Conservation (phyloP, 805 yeast genomes). For the Wickerhamiella azyma region DNA sequence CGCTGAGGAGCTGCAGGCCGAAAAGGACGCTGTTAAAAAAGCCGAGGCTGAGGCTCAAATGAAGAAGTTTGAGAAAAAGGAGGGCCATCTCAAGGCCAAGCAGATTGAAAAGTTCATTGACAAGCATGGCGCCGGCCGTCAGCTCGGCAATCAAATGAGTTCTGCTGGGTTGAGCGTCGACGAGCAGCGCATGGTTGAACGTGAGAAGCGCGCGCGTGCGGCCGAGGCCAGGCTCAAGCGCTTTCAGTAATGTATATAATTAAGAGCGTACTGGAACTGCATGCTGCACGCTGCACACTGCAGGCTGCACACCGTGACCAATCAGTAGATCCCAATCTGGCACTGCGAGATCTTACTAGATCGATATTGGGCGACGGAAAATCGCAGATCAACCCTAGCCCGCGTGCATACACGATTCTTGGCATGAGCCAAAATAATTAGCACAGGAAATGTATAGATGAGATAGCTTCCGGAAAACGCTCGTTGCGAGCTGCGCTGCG, state of each 20-base stretch:
- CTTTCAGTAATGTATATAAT: neutral
- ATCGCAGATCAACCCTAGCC: neutral
- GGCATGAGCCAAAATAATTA: neutral
- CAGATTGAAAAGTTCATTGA: conserved; percentile 18
- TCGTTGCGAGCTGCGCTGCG: too few relatives aligned
- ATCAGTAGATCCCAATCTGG: too few relatives aligned
- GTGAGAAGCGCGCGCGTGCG: conserved; percentile 93
- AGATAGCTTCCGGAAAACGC: too few relatives aligned
- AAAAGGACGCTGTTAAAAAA: conserved; percentile 16
- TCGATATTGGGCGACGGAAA: neutral
- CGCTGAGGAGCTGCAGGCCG: conserved; percentile 28
- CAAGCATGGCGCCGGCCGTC: conserved; percentile 20
- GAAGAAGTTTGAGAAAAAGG: conserved; percentile 12
- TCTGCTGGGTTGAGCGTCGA: conserved; percentile 49
- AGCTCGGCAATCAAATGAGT: conserved; percentile 15
- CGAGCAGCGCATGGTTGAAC: conserved; percentile 64
- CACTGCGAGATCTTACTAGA: too few relatives aligned
- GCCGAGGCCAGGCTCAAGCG: conserved; percentile 71
- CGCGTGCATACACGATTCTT: neutral
- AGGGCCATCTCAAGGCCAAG: conserved; percentile 13
- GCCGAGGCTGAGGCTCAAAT: conserved; percentile 10
- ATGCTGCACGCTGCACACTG: too few relatives aligned
- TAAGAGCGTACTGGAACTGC: too few relatives aligned
- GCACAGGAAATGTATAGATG: neutral
- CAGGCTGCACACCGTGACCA: too few relatives aligned